Evolutionary conservation across 225 moss, liverwort and hornwort species (phyloP).

Genomic region (Anthoceros angustus): DNA sequence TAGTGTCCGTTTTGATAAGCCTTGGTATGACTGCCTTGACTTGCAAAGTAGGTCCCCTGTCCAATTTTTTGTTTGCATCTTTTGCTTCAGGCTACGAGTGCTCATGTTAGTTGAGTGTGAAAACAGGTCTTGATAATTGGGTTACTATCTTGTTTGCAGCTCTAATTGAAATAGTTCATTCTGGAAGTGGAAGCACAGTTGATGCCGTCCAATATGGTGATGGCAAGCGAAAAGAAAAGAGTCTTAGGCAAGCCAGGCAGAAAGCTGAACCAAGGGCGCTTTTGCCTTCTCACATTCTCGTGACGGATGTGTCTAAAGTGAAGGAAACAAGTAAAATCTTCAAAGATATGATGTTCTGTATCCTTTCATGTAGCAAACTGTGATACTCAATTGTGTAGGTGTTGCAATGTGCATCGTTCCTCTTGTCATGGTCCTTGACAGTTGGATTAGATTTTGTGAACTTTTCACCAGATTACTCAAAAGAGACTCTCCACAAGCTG

Average conservation of each 20-base stretch:
- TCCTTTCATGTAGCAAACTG: constrained; percentile 19
- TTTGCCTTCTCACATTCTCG: constrained; percentile 67
- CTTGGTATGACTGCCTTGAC: constrained; percentile 93
- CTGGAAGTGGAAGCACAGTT: constrained; percentile 19
- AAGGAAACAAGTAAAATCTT: constrained; percentile 46
- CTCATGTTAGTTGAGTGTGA: neutral
- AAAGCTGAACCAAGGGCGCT: constrained; percentile 33
- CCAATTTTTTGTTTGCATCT: constrained; percentile 6
- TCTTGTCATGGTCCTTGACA: constrained; percentile 10
- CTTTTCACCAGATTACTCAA: constrained; percentile 30
- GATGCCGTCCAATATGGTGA: constrained; percentile 23
- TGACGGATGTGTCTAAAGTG: constrained; percentile 68
- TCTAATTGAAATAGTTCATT: constrained; percentile 49
- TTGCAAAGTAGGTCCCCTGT: constrained; percentile 46
- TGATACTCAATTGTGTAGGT: neutral
- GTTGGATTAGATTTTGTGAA: constrained; percentile 50
- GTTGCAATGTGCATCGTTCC: neutral
- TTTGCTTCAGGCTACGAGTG: too few species aligned
- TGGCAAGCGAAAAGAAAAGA: constrained; percentile 16
- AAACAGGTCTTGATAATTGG: neutral
- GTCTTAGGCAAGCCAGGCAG: constrained; percentile 34
- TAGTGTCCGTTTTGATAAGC: constrained; percentile 78
- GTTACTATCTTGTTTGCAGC: constrained; percentile 19
- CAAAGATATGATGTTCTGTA: constrained; percentile 58
- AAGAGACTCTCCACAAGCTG: constrained; percentile 63